Conservation (phyloP, 2,329 filamentous ascomycete species). For the Phialocephala subalpina region DNA sequence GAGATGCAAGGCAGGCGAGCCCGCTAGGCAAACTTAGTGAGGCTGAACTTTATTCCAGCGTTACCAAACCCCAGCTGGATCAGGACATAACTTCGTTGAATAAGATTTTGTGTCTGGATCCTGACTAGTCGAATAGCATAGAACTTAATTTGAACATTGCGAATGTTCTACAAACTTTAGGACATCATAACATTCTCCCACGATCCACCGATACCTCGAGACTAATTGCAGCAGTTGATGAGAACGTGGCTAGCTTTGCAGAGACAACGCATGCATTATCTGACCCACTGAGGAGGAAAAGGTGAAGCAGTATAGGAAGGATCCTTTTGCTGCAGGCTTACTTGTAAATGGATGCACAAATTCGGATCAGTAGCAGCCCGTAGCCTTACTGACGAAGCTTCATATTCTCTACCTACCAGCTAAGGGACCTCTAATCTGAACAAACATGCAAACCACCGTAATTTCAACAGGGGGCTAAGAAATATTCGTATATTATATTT, state of each 20-base stretch:
- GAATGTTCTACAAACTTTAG: background rate
- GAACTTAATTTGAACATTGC: background rate
- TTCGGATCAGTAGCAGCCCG: background rate
- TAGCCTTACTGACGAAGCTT: background rate
- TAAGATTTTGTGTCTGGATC: background rate
- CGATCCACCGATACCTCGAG: background rate
- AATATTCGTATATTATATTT: background rate
- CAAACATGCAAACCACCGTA: too few species aligned
- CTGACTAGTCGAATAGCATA: too few species aligned
- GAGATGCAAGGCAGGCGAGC: slow-evolving; percentile 2
- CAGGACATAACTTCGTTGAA: too few species aligned
- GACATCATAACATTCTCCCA: background rate
- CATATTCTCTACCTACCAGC: too few species aligned
- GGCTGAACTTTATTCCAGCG: slow-evolving; percentile 8
- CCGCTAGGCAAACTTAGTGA: background rate
- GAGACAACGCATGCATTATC: background rate
- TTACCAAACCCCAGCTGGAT: background rate
- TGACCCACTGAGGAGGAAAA: background rate
- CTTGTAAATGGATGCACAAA: background rate
- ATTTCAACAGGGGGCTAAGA: background rate
- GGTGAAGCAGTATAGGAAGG: background rate
- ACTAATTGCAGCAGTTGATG: background rate
- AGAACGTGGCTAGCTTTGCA: slow-evolving; percentile 5
- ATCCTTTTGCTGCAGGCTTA: background rate
- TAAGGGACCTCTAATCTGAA: too few species aligned